phyloP scores from a whole-genome alignment of 345 rosid genomes.

The Gossypium herbaceum region DNA sequence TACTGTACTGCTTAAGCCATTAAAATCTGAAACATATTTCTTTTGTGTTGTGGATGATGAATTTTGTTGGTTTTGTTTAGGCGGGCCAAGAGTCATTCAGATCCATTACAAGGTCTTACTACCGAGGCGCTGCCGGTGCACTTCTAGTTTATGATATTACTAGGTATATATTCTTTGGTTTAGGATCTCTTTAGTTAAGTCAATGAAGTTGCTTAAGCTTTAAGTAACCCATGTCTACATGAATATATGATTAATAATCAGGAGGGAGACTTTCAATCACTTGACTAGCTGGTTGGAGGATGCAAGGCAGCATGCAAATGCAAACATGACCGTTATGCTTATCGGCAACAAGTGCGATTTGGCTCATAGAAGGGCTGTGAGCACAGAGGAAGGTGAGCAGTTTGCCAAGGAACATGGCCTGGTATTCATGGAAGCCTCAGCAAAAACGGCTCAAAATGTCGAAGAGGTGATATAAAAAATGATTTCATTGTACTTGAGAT shows the following conservation, averaged over 20 bases:
- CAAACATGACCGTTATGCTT: neutral
- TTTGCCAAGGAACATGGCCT: neutral
- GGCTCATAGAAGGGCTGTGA: conserved; percentile 7
- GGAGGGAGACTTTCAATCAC: conserved; percentile 8
- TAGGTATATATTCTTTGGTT: neutral
- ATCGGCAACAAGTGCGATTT: neutral
- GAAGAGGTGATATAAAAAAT: neutral
- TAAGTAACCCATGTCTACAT: neutral
- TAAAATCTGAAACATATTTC: neutral
- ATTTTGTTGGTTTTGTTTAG: conserved; percentile 21
- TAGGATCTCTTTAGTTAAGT: neutral
- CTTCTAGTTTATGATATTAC: conserved; percentile 2
- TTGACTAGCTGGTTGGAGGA: conserved; percentile 5
- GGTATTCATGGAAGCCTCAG: neutral
- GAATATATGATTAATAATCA: neutral
- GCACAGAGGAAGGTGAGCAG: neutral
- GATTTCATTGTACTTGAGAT: neutral
- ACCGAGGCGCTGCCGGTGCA: conserved; percentile 19
- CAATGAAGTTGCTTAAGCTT: neutral
- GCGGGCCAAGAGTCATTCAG: conserved; percentile 56
- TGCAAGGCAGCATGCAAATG: conserved; percentile 6
- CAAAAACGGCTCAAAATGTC: neutral
- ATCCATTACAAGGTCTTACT: conserved; percentile 49
- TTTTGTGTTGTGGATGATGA: neutral
- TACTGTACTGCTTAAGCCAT: neutral